Evolutionary conservation across 768 basidiomycete genomes (phyloP).

Genomic region (Lentinula raphanica): DNA sequence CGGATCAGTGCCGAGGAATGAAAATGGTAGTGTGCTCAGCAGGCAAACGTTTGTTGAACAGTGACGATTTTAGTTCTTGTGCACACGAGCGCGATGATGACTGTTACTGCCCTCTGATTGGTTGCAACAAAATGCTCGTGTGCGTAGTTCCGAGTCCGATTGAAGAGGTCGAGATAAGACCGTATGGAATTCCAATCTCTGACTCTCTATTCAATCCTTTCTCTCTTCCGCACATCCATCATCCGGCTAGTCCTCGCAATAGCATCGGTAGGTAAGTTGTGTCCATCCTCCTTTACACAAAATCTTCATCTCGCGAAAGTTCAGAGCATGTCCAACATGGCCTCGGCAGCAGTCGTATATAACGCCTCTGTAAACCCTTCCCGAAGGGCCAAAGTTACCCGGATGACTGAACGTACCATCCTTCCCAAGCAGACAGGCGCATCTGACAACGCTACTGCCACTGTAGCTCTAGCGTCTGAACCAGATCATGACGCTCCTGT

Average conservation of each 20-base stretch:
- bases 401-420: slow-evolving; percentile 1
- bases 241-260: neutral
- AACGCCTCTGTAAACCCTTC: neutral
- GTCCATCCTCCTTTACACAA: neutral
- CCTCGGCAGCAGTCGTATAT: neutral
- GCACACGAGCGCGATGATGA: neutral
- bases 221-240: neutral
- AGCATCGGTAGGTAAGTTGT: neutral
- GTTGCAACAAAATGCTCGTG: neutral
- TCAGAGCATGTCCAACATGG: neutral
- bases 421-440: neutral
- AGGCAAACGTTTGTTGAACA: neutral
- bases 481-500: neutral
- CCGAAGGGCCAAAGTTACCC: neutral
- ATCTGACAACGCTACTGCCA: neutral
- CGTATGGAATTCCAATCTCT: neutral
- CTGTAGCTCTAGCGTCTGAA: neutral
- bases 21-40: neutral
- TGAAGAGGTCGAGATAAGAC: neutral
- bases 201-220: neutral
- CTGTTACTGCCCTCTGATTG: neutral
- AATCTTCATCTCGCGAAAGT: neutral
- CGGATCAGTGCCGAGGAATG: neutral
- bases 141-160: neutral
- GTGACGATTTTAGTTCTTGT: neutral